phyloP scores from a whole-genome alignment of 1,139 yeast genomes.

The Arxiozyma slooffiae region DNA sequence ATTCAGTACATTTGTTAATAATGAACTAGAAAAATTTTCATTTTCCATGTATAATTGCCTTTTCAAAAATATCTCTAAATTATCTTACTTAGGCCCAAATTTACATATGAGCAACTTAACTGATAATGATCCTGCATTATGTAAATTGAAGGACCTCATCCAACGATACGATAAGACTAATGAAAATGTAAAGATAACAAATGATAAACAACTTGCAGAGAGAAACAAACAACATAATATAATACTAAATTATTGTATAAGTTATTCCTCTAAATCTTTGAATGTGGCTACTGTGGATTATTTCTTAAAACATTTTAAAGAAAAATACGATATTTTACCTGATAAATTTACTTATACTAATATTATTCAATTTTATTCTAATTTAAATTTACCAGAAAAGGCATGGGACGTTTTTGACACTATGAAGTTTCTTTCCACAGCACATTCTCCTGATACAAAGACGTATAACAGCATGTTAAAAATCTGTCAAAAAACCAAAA shows the following conservation, averaged over 20 bases:
- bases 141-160: constrained; percentile 28
- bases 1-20: constrained; percentile 27
- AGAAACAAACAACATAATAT: constrained; percentile 24
- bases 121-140: constrained; percentile 25
- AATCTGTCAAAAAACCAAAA: constrained; percentile 50
- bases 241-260: constrained; percentile 32
- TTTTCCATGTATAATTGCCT: constrained; percentile 37
- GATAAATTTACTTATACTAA: constrained; percentile 51
- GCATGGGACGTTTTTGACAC: constrained; percentile 73
- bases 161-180: constrained; percentile 33
- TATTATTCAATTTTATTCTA: constrained; percentile 57
- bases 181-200: not conserved
- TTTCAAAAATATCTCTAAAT: constrained; percentile 33
- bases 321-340: constrained; percentile 40
- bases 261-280: constrained; percentile 32
- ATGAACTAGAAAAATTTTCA: constrained; percentile 30
- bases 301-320: constrained; percentile 18
- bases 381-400: constrained; percentile 43
- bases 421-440: constrained; percentile 67
- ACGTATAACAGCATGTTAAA: constrained; percentile 66
- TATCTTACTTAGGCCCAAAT: not conserved
- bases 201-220: constrained; percentile 12
- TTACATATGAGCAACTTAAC: not conserved
- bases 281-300: constrained; percentile 42
- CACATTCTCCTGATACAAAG: constrained; percentile 52